Evolutionary conservation across 768 basidiomycete species (phyloP), one percentile per base, ranked within the genome.

Genomic region (Dacryopinax spathularia): DNA sequence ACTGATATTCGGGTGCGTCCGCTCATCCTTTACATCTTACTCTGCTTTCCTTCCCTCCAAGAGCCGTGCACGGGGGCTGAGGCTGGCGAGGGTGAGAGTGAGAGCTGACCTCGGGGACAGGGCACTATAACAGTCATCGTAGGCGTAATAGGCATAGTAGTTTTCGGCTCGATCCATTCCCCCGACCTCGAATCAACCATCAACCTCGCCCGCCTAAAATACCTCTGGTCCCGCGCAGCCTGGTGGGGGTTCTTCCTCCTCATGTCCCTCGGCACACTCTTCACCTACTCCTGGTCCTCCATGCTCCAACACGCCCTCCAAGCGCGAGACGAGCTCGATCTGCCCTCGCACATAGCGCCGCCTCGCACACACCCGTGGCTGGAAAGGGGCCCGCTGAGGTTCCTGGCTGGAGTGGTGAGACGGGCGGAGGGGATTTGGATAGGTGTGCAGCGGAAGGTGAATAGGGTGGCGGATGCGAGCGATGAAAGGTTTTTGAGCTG

Each of bases 221-320:
- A 80, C 64, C 81, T 97, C 36, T 98, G 94, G 94, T 79, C 84
- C 13, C 83, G 94, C 41, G 76, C 80, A 15, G 87, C 88, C 68
- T 98, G 95, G 94, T 84, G 97, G n/a, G 80, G 79, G 29, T 98
- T 84, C 77, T 93, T 97, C 78, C 82, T 90, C 72, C 72, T 82
- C 75, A 88, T 96, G 84, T 71, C 86, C 3, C 72, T 84, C 60
- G 80, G 86, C 13, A 84, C 93, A 41, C 71, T 83, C 34, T 41
- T 82, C 31, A 78, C 90, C 60, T 82, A 86, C 73, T 77, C 87
- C 48, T 85, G 86, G 69, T 84, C 85, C 0, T 79, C 78, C 9
- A 80, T 86, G 36, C 85, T 96, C 36, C 87, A 92, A 61, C 81
- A 80, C 25, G 80, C 95, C 33, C 82, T 92, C 36, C 73, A 78